Evolutionary conservation across 352 stramenopile genomes (phyloP).

Genomic region (Halophytophthora polymorphica): DNA sequence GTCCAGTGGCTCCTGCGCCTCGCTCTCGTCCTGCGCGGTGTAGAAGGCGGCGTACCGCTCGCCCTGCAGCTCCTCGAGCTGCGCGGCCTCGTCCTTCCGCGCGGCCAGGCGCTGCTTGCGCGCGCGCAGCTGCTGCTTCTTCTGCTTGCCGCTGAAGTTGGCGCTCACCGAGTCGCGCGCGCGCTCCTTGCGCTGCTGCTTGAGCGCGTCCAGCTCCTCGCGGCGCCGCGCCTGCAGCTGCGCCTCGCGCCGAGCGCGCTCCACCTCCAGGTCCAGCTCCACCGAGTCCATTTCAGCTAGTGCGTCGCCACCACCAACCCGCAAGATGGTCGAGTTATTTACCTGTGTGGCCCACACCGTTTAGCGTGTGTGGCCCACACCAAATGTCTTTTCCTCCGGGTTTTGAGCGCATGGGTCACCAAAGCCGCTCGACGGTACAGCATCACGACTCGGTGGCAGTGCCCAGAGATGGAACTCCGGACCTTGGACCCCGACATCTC

Average conservation of each 20-base stretch:
- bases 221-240: constrained; percentile 66
- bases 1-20: constrained; percentile 23
- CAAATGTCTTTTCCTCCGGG: no score
- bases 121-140: constrained; percentile 79
- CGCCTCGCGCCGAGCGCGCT: constrained; percentile 61
- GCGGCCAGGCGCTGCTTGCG: constrained; percentile 75
- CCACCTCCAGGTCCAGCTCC: constrained; percentile 19
- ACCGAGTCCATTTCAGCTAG: no score
- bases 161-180: constrained; percentile 46
- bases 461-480: no score
- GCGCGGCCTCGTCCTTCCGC: constrained; percentile 55
- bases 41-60: constrained; percentile 54
- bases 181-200: constrained; percentile 78
- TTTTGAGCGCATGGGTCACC: no score
- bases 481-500: no score
- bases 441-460: no score
- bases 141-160: constrained; percentile 86
- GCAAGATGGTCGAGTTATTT: no score
- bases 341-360: no score
- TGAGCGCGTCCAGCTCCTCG: constrained; percentile 71
- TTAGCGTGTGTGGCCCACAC: no score
- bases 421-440: no score
- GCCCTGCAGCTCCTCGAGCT: constrained; percentile 49
- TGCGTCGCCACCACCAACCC: no score
- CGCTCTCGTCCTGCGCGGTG: constrained; percentile 26